Base-by-base conservation (phyloP, 164 flowering plant genomes). In the Nelumbo lutea region DNA sequence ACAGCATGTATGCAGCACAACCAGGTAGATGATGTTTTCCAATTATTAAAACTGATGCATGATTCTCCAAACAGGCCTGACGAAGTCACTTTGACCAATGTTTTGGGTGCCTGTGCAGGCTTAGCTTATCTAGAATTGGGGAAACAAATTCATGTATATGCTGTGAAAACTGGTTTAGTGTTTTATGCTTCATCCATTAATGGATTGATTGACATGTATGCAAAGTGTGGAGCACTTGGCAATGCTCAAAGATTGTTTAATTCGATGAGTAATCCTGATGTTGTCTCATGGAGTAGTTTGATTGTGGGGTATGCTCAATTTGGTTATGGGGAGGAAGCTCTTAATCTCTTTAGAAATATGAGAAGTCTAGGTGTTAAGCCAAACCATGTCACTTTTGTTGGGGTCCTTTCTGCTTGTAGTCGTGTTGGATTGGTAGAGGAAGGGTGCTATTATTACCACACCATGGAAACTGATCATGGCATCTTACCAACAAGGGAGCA, bases 351-450 rank as follows among this genome's bases (percentile, higher is more conserved):
- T 57, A 40, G 3, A 42, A 75, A 52, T 15, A 87, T 90, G 96
- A 75, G 69, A 71, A 72, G 65, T 58, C 10, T 65, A 39, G 87
- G 80, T 42, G 59, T 85, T 6, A 76, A 76, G 75, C 92, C 96
- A 48, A 83, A 86, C 59, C 74, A 86, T 58, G 83, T 87, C 41
- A 87, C 92, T 1, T 75, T 83, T 66, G 75, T 87, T 6, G 92
- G 92, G 7, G 89, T 85, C 62, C 84, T 90, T 44, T 79, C 88
- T 50, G 90, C 92, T 53, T 90, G 92, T 68, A 83, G 89, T 68
- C 88, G 81, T 76, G 86, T 84, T 39, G 92, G 92, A 55, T 70
- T 83, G 68, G 83, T 85, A 11, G 88, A 86, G 48, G 88, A 88
- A 76, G 96, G 92, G 3, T 68, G 61, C 74, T 46, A 75, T 11